phyloP scores from a whole-genome alignment of 768 basidiomycete species.

The Pleurotus salmoneostramineus region DNA sequence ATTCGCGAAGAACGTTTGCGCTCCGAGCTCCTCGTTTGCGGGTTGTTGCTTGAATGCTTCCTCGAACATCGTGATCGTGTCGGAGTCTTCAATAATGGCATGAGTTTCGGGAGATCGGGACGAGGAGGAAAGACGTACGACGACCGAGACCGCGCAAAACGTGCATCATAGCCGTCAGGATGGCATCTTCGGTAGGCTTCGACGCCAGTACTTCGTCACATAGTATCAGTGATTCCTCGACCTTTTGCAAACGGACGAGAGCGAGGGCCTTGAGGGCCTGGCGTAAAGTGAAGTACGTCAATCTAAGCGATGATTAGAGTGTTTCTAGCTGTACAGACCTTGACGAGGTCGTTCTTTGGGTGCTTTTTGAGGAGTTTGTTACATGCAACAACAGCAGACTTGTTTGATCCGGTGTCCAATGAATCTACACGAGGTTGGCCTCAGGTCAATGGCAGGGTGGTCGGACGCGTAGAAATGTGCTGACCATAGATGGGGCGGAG shows the following conservation, averaged over 20 bases:
- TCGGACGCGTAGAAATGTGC: slow-evolving; percentile 14
- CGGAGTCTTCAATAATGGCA: slow-evolving; percentile 45
- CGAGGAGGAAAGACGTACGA: slow-evolving; percentile 29
- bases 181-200: slow-evolving; percentile 70
- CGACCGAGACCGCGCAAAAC: slow-evolving; percentile 77
- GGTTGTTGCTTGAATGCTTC: slow-evolving; percentile 83
- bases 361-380: slow-evolving; percentile 89
- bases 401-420: slow-evolving; percentile 82
- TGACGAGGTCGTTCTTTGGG: slow-evolving; percentile 67
- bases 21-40: slow-evolving; percentile 76
- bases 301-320: background rate
- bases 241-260: slow-evolving; percentile 78
- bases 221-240: slow-evolving; percentile 74
- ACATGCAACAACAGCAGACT: slow-evolving; percentile 79
- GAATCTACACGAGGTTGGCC: slow-evolving; percentile 50
- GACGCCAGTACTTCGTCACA: slow-evolving; percentile 77
- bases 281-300: slow-evolving; percentile 5
- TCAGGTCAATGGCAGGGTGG: background rate
- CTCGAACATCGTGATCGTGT: slow-evolving; percentile 83
- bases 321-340: slow-evolving; percentile 37
- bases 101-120: background rate
- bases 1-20: slow-evolving; percentile 84
- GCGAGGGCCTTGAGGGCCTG: slow-evolving; percentile 85
- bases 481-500: slow-evolving; percentile 82
- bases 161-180: slow-evolving; percentile 80